phyloP scores from a whole-genome alignment of 73 alveolate genomes.

The Paramecium primaurelia region DNA sequence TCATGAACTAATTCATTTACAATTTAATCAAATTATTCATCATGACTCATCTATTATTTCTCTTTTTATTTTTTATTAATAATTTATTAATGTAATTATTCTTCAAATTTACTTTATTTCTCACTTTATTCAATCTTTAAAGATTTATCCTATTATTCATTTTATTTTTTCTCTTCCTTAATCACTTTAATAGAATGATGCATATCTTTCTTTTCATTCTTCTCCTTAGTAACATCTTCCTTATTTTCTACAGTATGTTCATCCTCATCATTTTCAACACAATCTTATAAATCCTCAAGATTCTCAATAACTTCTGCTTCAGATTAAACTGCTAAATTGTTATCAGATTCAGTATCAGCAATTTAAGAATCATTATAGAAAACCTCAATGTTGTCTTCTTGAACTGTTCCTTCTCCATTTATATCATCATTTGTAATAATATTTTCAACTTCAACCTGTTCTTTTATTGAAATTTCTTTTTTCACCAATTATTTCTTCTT shows the following conservation, averaged over 20 bases:
- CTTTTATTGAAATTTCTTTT: not conserved
- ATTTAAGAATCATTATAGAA: not conserved
- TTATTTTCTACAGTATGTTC: not conserved
- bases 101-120: not conserved
- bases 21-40: not conserved
- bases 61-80: not conserved
- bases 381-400: not conserved
- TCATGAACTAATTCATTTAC: not conserved
- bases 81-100: not conserved
- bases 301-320: constrained; percentile 5
- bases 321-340: not conserved
- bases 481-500: not conserved
- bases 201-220: not conserved
- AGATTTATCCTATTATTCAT: not conserved
- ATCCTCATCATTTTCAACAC: not conserved
- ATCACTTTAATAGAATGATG: not conserved
- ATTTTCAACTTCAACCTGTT: not conserved
- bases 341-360: not conserved
- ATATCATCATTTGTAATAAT: not conserved
- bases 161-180: not conserved
- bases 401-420: not conserved
- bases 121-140: not conserved
- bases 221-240: not conserved
- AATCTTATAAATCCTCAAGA: not conserved
- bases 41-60: not conserved